Percentiles rank a stretch among this genome's conserved stretches.
Evolutionary conservation across 1,139 yeast genomes (phyloP).

Genomic region (Debaryomyces udenii): DNA sequence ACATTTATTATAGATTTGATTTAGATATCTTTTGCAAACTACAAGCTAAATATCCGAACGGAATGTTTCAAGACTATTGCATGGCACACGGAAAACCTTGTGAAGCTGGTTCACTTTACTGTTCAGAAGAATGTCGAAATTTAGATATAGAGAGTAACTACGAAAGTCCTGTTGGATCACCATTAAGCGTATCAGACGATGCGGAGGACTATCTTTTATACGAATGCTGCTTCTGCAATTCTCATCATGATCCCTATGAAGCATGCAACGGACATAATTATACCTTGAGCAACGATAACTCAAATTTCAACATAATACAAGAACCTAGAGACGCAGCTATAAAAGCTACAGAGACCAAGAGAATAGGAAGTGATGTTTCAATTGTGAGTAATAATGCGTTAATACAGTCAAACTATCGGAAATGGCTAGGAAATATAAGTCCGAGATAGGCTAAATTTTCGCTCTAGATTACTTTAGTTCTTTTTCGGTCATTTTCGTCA

Average conservation of each 20-base stretch:
- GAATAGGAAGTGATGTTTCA: constrained; percentile 5
- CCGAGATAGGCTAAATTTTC: constrained; percentile 12
- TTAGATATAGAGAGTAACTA: constrained; percentile 16
- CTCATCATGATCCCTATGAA: constrained; percentile 13
- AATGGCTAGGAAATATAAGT: constrained; percentile 29
- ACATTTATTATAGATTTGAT: not conserved
- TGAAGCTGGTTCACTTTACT: constrained; percentile 21
- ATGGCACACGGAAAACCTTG: constrained; percentile 22
- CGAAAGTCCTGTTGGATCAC: constrained; percentile 5
- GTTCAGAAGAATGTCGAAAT: constrained; percentile 22
- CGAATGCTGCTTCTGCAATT: constrained; percentile 17
- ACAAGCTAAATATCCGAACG: not conserved
- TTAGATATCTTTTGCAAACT: not conserved
- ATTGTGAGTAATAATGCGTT: constrained; percentile 20
- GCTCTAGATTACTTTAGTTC: not conserved
- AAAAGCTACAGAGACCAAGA: not conserved
- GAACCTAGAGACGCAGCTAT: not conserved
- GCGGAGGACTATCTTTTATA: constrained; percentile 13
- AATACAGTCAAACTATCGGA: constrained; percentile 30
- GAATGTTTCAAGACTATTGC: constrained; percentile 26
- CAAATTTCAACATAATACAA: not conserved
- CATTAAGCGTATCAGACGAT: constrained; percentile 2
- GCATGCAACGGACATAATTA: constrained; percentile 12
- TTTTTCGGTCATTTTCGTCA: constrained; percentile 5
- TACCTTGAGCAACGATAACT: not conserved